Evolutionary conservation across 805 yeast species (phyloP), one percentile per base, ranked within the genome.

Genomic region (Metschnikowia baotianmanensis): DNA sequence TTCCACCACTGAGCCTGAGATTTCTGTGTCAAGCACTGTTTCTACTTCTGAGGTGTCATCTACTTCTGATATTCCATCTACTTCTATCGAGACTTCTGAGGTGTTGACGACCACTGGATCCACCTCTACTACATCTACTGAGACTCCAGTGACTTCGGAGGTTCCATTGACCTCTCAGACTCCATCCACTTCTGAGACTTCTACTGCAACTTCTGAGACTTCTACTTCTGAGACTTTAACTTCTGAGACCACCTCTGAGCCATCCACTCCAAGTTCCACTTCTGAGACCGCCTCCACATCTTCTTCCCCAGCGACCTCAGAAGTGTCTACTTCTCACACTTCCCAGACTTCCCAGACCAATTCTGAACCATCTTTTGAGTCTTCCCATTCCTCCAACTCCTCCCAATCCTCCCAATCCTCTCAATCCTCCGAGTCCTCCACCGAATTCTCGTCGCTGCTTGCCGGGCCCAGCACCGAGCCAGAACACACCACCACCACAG

Each of bases 401-500:
- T 21, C 23, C 9, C 9, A 6, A 21, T 9, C 23, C 23, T 22
- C 24, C 10, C 10, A 8, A 10, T 22, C 24, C 10, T 22, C 24
- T 22, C 24, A 10, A 15, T 9, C 19, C 8, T 22, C 35, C 9
- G 12, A 22, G 12, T 9, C 16, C 12, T 7, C 30, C 8, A 3
- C 15, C 2, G 23, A 6, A 5, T 18, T 9, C 23, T 24, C 30
- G 21, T 18, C 30, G 22, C 21, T 25, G 36, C 22, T 34, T 11
- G 30, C 36, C 11, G 22, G 30, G 9, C 6, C 24, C 17, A 18
- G 36, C 23, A 24, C 34, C n/a, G 26, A 6, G 22, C 33, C 39
- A 12, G 39, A 21, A 7, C 22, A 22, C 29, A 29, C 39, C 34
- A 36, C 39, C 21, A 36, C 39, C 22, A 36, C 39, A 6, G 39